Percentiles rank a stretch among this genome's conserved stretches.
Conservation (phyloP, 108 stramenopile species). For the Poteriospumella lacustris region DNA sequence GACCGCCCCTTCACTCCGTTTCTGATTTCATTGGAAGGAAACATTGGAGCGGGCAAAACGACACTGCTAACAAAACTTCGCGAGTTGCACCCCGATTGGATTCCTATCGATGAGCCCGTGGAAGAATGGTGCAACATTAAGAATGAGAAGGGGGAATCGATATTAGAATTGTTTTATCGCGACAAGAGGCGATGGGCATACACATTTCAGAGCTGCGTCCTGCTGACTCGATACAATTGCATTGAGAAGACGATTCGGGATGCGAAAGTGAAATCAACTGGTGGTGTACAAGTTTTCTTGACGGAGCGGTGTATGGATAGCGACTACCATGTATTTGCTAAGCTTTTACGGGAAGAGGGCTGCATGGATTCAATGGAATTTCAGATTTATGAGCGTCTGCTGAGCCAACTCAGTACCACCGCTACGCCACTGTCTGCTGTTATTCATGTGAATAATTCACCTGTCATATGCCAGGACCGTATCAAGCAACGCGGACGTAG, state of each 20-base stretch:
- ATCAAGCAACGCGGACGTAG: not conserved
- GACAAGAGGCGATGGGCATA: not conserved
- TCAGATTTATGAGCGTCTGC: not conserved
- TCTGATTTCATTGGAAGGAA: not conserved
- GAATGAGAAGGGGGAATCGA: conserved; percentile 14
- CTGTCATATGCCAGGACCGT: not conserved
- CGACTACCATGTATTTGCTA: conserved; percentile 9
- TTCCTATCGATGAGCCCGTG: conserved; percentile 12
- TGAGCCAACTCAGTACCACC: not conserved
- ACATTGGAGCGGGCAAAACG: conserved; percentile 18
- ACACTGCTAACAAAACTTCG: not conserved
- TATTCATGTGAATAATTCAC: not conserved
- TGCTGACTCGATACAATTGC: not conserved
- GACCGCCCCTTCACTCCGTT: too few species aligned
- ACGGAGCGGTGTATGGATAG: conserved; percentile 17
- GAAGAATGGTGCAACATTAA: not conserved
- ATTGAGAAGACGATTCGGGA: not conserved
- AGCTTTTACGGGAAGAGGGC: not conserved
- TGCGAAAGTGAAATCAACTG: not conserved
- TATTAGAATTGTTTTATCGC: not conserved
- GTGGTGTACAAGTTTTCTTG: not conserved
- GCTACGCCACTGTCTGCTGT: not conserved
- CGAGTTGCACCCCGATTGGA: conserved; percentile 13
- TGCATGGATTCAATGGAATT: not conserved
- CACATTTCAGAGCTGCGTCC: not conserved